A percentile compares a stretch with the other conserved stretches of the same genome.
Conservation (phyloP, 2,329 filamentous ascomycete species). For the Lachnellula cervina region DNA sequence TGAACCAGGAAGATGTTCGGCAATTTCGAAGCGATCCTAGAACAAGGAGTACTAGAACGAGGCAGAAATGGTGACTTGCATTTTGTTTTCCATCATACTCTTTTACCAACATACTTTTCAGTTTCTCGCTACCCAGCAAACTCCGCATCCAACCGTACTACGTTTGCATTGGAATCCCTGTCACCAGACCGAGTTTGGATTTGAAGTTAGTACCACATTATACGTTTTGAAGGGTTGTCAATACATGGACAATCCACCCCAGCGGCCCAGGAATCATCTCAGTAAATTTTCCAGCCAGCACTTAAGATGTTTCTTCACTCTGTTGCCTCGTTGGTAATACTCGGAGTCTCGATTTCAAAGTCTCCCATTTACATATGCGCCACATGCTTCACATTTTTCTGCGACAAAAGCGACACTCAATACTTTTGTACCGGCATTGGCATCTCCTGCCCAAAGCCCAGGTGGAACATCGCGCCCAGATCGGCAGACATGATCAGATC, state of each 20-base stretch:
- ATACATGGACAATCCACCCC: conserved; percentile 32
- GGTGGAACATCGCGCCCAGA: conserved; percentile 37
- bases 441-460: conserved; percentile 37
- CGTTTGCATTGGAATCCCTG: conserved; percentile 35
- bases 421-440: conserved; percentile 27
- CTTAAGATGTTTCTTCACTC: conserved; percentile 13
- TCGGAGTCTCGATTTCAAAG: conserved; percentile 13
- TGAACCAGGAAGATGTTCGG: conserved; percentile 22
- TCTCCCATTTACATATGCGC: conserved; percentile 23
- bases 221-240: background rate
- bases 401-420: conserved; percentile 26
- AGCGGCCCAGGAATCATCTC: conserved; percentile 23
- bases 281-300: conserved; percentile 24
- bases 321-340: conserved; percentile 21
- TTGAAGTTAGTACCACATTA: background rate
- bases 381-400: conserved; percentile 21
- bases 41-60: conserved; percentile 22
- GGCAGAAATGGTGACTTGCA: conserved; percentile 28
- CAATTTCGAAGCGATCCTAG: conserved; percentile 24
- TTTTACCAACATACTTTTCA: conserved; percentile 23
- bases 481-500: conserved; percentile 26
- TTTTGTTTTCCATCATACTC: conserved; percentile 29
- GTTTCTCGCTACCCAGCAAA: conserved; percentile 23
- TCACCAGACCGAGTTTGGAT: conserved; percentile 31
- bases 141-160: conserved; percentile 36